Evolutionary conservation across 306 rosid species (phyloP), one percentile per base, ranked within the genome.

Genomic region (Quercus bicolor): DNA sequence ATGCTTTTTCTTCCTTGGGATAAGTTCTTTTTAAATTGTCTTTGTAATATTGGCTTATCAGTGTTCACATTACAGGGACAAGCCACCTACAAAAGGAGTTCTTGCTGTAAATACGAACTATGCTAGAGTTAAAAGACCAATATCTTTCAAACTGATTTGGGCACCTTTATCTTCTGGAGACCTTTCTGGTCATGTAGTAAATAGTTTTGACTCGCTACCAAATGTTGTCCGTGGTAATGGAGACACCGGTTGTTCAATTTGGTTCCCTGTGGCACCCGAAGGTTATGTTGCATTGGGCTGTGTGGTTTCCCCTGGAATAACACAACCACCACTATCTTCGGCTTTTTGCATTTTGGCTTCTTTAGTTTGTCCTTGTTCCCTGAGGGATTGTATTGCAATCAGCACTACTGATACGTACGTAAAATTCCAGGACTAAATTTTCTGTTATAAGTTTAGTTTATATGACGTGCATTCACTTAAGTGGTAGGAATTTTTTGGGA

Each of bases 211-310:
- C 24, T 76, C 70, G 48, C 45, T 69, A 21, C 60, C 57, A 73
- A 73, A 82, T 73, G 77, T 54, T 82, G 28, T 64, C 62, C 45
- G 57, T 62, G 24, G 68, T 61, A 86, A 82, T 29, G 87, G 79
- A 73, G 89, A 83, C 73, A 75, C 72, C 71, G 65, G 77, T 74
- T 92, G 91, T 88, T 88, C 95, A 60, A 85, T 95, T 80, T 95
- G 98, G 98, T 93, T 92, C 73, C 98, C 98, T 64, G 93, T 87
- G 82, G 98, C 98, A 3, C 98, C 98, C 40, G 84, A 85, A 75
- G 98, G 97, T 78, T 95, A 90, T 86, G 97, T 91, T 81, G 93
- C 98, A 6, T 79, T 95, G 77, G 98, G 98, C 64, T 95, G 98
- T 83, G 91, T 92, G 69, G 98, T 88, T 81, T 86, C 94, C 37